Base-by-base conservation (phyloP, 805 yeast genomes). In the Debaryomyces hansenii region DNA sequence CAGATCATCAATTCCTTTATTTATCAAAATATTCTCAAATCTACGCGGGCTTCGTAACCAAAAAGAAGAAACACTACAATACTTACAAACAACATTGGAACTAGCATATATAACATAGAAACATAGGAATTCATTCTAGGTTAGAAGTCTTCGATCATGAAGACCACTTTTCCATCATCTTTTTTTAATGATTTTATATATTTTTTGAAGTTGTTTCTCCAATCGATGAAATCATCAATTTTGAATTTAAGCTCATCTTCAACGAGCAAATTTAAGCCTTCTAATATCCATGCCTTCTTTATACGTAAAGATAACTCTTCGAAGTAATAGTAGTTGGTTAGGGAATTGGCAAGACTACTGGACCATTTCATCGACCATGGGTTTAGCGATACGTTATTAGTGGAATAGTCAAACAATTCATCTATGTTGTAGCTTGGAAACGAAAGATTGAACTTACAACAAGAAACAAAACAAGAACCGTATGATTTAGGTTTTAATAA, bases 311-410 rank as follows among this genome's bases (percentile, higher is more conserved):
- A 63, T 1, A 61, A 46, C 40, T 62, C 67, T 37, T 70, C 73
- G 48, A 59, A 60, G 57, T 67, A 72, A 43, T 65, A 67, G 52
- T 71, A 72, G 21, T 51, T 46, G 2, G 61, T 47, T 48, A 62
- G 48, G 37, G 55, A 53, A 41, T 71, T 71, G 33, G 71, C 67
- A 4, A 71, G 10, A 7, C 54, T 54, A 15, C 59, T 48, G 5
- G 66, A 51, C 77, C 77, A 72, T 42, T 60, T 59, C 42, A 45
- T 50, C 11, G 61, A 51, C 76, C 76, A 72, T 2, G 72, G 70
- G 35, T 61, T 67, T 12, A 67, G 47, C 2, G 54, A 49, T 5
- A 61, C 41, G 24, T 54, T 58, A 14, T 44, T 55, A 4, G 52
- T 37, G 8, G 55, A 46, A 29, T 55, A 52, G 11, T 60, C 55